A percentile compares a stretch with the other conserved stretches of the same genome.
phyloP scores from a whole-genome alignment of 2,329 filamentous ascomycete genomes.

The Rhynchosporium agropyri region DNA sequence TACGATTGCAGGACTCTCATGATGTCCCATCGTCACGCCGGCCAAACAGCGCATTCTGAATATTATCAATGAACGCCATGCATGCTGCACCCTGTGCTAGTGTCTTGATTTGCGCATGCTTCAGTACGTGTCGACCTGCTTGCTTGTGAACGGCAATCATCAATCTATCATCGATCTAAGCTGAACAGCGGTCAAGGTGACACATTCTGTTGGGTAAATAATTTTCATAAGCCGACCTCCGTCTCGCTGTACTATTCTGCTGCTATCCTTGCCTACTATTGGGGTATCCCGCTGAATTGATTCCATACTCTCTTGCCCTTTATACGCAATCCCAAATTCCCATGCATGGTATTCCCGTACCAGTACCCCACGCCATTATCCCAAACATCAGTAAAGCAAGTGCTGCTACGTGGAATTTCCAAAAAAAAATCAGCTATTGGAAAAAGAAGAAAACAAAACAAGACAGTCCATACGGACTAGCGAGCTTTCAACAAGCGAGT shows the following conservation, averaged over 20 bases:
- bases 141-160: no score
- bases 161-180: background rate
- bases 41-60: no score
- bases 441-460: slow-evolving; percentile 3
- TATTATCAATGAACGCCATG: no score
- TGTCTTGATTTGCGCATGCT: no score
- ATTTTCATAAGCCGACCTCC: background rate
- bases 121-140: no score
- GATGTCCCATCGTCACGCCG: background rate
- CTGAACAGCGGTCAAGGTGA: no score
- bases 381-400: slow-evolving; percentile 12
- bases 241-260: background rate
- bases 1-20: background rate
- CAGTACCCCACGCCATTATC: background rate
- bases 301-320: background rate
- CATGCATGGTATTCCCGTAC: slow-evolving; percentile 6
- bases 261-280: background rate
- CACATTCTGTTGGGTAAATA: background rate
- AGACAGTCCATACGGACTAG: background rate
- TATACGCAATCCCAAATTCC: background rate
- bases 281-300: background rate
- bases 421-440: background rate
- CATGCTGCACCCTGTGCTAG: no score
- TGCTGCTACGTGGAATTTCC: background rate
- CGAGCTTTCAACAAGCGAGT: background rate